Evolutionary conservation across 2,329 filamentous ascomycete species (phyloP), one percentile per base, ranked within the genome.

Genomic region (Lachnellula willkommii): DNA sequence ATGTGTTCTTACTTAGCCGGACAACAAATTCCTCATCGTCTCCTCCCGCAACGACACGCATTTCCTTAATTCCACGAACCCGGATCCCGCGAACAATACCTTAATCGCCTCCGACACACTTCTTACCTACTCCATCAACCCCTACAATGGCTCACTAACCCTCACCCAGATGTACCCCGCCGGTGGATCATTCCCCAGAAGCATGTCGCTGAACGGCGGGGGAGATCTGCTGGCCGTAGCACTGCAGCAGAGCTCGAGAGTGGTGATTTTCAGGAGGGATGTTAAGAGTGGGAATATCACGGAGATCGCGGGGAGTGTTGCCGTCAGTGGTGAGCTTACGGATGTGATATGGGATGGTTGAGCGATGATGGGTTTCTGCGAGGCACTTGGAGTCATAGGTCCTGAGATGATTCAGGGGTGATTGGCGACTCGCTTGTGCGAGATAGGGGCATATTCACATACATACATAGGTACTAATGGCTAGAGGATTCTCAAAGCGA

Each of bases 231-330:
- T 53, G 6, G 50, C 50, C 24, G 50, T 53, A 6, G 50, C 40
- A 5, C 9, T 35, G 26, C 50, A 53, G 28, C 12, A 46, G 17
- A 22, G 37, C n/a, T 24, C 17, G 26, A 47, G 24, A 14, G 40
- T 53, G 7, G 40, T 26, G 5, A 5, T 53, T n/a, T 35, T 47
- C 22, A 11, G 9, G 28, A 45, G 50, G 24, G 42, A 53, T 37
- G n/a, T 47, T n/a, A 17, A 12, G n/a, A 53, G 14, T 9, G 50
- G 50, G 3, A 15, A 35, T 8, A 32, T 32, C 28, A 32, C 28
- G 9, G 28, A 32, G 8, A 17, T 53, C 2, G 42, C 17, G 22
- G 50, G 20, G 11, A 1, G 66, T 73, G 5, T 74, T 74, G 5
- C 55, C 78, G 6, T 68, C 24, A 15, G 26, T 46, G 50, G 45